phyloP scores from a whole-genome alignment of 306 rosid species.

The Vigna reflexopilosa region DNA sequence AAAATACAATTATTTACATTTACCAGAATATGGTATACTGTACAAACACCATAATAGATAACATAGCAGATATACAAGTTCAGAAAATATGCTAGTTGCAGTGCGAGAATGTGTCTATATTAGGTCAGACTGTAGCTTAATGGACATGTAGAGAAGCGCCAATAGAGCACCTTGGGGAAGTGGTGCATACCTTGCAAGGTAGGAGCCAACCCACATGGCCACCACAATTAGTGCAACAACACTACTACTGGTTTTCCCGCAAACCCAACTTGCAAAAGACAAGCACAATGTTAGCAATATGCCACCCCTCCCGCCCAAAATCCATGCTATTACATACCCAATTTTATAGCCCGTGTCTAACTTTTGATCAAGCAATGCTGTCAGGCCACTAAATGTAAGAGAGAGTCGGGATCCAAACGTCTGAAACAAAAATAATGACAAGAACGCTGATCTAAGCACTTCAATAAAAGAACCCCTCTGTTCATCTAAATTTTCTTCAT shows the following conservation, averaged over 20 bases:
- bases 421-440: slow-evolving; percentile 67
- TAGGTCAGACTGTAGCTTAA: slow-evolving; percentile 72
- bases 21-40: slow-evolving; percentile 14
- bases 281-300: slow-evolving; percentile 76
- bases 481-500: slow-evolving; percentile 49
- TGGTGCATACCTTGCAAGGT: slow-evolving; percentile 75
- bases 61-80: slow-evolving; percentile 8
- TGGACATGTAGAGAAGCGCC: slow-evolving; percentile 91
- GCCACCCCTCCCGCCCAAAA: slow-evolving; percentile 86
- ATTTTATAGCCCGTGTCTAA: slow-evolving; percentile 76
- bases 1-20: slow-evolving; percentile 43
- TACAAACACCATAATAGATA: slow-evolving; percentile 45
- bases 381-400: slow-evolving; percentile 76
- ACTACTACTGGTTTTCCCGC: slow-evolving; percentile 92
- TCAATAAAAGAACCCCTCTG: slow-evolving; percentile 68
- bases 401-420: slow-evolving; percentile 69
- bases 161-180: slow-evolving; percentile 81
- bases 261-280: slow-evolving; percentile 89
- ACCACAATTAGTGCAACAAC: slow-evolving; percentile 73
- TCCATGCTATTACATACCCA: slow-evolving; percentile 81
- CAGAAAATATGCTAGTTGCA: slow-evolving; percentile 31
- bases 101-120: slow-evolving; percentile 26
- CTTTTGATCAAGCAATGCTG: slow-evolving; percentile 75
- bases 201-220: slow-evolving; percentile 87
- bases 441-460: slow-evolving; percentile 71